Conservation (phyloP, 495 filamentous ascomycete genomes). For the Penicillium fimorum region DNA sequence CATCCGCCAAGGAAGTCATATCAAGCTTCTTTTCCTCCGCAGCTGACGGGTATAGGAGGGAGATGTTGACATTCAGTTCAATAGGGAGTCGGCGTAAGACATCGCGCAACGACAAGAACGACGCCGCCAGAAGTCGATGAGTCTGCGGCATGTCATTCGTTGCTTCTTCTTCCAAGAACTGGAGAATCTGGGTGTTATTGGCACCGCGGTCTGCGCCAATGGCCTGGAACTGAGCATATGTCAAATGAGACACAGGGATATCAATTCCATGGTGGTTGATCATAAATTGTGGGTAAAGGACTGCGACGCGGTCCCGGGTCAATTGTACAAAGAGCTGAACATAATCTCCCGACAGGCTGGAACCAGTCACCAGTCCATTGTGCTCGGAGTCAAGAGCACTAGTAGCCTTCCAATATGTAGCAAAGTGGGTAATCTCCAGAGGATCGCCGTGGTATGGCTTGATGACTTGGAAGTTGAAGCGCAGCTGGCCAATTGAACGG, state of each 20-base stretch:
- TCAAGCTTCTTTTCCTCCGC: conserved; percentile 65
- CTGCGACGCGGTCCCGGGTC: conserved; percentile 80
- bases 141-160: conserved; percentile 60
- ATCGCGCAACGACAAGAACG: conserved; percentile 71
- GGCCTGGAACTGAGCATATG: conserved; percentile 66
- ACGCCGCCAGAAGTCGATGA: conserved; percentile 67
- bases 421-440: conserved; percentile 94
- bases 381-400: conserved; percentile 82
- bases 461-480: conserved; percentile 91
- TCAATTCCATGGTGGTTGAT: conserved; percentile 77
- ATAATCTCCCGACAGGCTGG: conserved; percentile 91
- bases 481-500: conserved; percentile 90
- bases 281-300: conserved; percentile 80
- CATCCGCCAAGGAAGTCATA: conserved; percentile 71
- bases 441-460: conserved; percentile 94
- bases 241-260: conserved; percentile 73
- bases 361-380: conserved; percentile 86
- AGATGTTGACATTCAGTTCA: conserved; percentile 79
- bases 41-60: conserved; percentile 76
- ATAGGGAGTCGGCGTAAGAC: conserved; percentile 71
- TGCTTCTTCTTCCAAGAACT: conserved; percentile 44
- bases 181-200: conserved; percentile 42
- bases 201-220: conserved; percentile 56
- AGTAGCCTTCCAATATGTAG: conserved; percentile 98
- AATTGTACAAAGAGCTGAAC: conserved; percentile 87